Conservation (phyloP, 768 basidiomycete species). For the Leccinum incarnatum region DNA sequence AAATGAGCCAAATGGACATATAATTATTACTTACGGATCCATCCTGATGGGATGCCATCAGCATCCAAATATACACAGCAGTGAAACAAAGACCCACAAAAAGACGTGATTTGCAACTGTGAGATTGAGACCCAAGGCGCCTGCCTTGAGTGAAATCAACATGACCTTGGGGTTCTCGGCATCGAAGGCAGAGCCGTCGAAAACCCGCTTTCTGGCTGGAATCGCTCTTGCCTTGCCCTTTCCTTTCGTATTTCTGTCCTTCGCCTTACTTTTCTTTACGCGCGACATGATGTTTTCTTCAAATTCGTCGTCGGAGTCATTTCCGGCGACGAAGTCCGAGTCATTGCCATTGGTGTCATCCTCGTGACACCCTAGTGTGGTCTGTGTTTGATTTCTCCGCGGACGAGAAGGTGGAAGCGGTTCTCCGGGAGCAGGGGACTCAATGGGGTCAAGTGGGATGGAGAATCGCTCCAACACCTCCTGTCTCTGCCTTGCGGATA, state of each 20-base stretch:
- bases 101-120: constrained; percentile 89
- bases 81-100: constrained; percentile 46
- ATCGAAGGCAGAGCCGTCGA: constrained; percentile 21
- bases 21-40: constrained; percentile 64
- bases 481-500: constrained; percentile 78
- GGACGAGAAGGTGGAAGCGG: constrained; percentile 11
- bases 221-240: constrained; percentile 34
- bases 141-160: constrained; percentile 85
- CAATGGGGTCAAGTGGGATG: constrained; percentile 51
- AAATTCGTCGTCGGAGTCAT: constrained; percentile 30
- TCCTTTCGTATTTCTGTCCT: constrained; percentile 39
- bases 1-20: constrained; percentile 1
- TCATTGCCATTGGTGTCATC: constrained; percentile 29
- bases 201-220: constrained; percentile 10
- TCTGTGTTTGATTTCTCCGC: constrained; percentile 7
- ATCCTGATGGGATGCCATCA: constrained; percentile 45
- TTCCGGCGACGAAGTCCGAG: constrained; percentile 35
- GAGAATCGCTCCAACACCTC: constrained; percentile 75
- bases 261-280: constrained; percentile 32
- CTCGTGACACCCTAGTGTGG: constrained; percentile 7
- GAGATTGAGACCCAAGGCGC: constrained; percentile 83
- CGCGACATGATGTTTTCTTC: constrained; percentile 29
- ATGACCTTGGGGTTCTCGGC: constrained; percentile 69
- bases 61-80: neutral
- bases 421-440: constrained; percentile 17